Conservation (phyloP, 1,284 basidiomycete species). For the Microbotryum silenes-acaulis region DNA sequence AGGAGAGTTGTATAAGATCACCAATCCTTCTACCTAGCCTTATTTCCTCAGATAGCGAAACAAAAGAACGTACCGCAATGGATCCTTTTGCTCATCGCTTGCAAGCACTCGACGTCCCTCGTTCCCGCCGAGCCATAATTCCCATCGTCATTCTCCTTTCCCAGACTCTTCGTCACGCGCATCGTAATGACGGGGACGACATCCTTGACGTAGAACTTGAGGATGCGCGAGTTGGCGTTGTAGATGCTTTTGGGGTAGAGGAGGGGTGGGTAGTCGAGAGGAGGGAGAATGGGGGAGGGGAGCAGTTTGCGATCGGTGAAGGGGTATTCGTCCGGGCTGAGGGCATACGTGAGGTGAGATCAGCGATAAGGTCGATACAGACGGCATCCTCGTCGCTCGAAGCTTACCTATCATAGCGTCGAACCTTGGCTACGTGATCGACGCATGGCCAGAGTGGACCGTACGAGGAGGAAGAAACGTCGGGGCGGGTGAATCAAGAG, state of each 20-base stretch:
- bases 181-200: slow-evolving; percentile 78
- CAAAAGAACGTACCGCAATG: slow-evolving; percentile 70
- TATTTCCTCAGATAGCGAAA: neutral
- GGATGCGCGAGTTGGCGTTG: slow-evolving; percentile 81
- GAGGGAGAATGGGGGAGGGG: slow-evolving; percentile 71
- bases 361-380: neutral
- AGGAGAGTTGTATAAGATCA: neutral
- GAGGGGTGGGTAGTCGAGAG: slow-evolving; percentile 66
- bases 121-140: slow-evolving; percentile 95
- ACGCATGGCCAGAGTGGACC: no score
- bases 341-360: neutral
- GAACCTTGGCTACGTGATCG: slow-evolving; percentile 64
- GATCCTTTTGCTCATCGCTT: slow-evolving; percentile 88
- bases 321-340: slow-evolving; percentile 92
- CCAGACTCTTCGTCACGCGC: slow-evolving; percentile 55
- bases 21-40: no score
- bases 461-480: neutral
- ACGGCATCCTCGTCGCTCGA: neutral
- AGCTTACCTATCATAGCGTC: slow-evolving; percentile 75
- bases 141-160: slow-evolving; percentile 69
- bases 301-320: slow-evolving; percentile 69
- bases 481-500: neutral
- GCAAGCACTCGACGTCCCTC: slow-evolving; percentile 87
- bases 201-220: slow-evolving; percentile 73
- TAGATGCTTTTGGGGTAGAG: slow-evolving; percentile 67